phyloP scores from a whole-genome alignment of 441 rosid species.

The Erysimum pusillum region DNA sequence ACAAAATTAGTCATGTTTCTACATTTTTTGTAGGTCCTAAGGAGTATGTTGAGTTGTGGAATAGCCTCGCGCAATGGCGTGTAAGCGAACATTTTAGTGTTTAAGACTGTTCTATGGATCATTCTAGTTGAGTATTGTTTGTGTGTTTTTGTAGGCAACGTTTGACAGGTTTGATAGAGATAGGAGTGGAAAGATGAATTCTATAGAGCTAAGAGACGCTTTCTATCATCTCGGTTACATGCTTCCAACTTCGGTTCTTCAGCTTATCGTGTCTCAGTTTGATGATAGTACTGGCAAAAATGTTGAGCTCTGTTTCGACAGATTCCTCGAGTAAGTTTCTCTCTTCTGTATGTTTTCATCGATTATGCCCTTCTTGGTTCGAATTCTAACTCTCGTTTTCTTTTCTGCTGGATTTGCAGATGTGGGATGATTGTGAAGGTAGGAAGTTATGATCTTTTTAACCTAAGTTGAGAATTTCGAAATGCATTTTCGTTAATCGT shows the following conservation, averaged over 20 bases:
- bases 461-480: neutral
- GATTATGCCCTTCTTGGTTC: neutral
- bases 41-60: conserved; percentile 74
- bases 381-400: conserved; percentile 6
- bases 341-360: conserved; percentile 8
- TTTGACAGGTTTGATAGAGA: conserved; percentile 77
- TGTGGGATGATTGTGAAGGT: conserved; percentile 82
- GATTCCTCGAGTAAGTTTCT: conserved; percentile 70
- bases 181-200: conserved; percentile 69
- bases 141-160: conserved; percentile 50
- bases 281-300: conserved; percentile 57
- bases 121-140: neutral
- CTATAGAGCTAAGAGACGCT: conserved; percentile 67
- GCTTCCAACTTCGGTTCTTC: conserved; percentile 70
- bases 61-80: conserved; percentile 73
- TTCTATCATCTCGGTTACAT: conserved; percentile 69
- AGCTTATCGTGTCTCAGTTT: conserved; percentile 60
- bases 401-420: conserved; percentile 52
- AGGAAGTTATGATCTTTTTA: conserved; percentile 32
- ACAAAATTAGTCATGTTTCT: neutral
- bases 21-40: conserved; percentile 54
- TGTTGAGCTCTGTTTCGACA: conserved; percentile 64
- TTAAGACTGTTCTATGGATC: neutral
- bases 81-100: conserved; percentile 50
- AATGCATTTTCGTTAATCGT: neutral